Percentiles rank a stretch among this genome's conserved stretches.
Conservation (phyloP, 2,329 filamentous ascomycete genomes). For the Claviceps spartinae region DNA sequence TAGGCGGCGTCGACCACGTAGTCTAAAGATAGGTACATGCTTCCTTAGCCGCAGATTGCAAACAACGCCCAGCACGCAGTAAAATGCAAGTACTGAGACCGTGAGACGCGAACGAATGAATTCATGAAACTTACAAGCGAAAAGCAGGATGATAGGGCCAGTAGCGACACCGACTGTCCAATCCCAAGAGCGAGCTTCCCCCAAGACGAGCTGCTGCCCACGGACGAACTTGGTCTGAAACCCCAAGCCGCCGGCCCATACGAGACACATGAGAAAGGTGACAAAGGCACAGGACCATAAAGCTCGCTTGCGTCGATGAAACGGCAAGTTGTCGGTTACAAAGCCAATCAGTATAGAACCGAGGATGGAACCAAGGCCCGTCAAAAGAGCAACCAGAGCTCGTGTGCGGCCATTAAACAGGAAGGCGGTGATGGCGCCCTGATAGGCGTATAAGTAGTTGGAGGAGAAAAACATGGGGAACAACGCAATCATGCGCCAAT, state of each 20-base stretch:
- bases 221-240: constrained; percentile 43
- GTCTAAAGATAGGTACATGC: constrained; percentile 4
- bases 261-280: constrained; percentile 47
- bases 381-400: constrained; percentile 57
- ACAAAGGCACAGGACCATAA: constrained; percentile 43
- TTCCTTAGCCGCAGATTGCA: background rate
- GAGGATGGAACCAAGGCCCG: constrained; percentile 60
- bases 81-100: too few relatives aligned
- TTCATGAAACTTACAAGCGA: constrained; percentile 9
- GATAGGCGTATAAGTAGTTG: constrained; percentile 77
- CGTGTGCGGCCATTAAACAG: constrained; percentile 63
- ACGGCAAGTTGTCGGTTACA: constrained; percentile 40
- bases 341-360: constrained; percentile 54
- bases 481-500: constrained; percentile 43
- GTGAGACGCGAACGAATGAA: too few relatives aligned
- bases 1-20: constrained; percentile 15
- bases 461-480: constrained; percentile 75
- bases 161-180: constrained; percentile 12
- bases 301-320: constrained; percentile 47
- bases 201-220: constrained; percentile 6
- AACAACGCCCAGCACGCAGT: too few relatives aligned
- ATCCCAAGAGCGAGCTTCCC: constrained; percentile 13
- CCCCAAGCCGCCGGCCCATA: constrained; percentile 60
- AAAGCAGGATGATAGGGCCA: constrained; percentile 14
- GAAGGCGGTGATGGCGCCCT: constrained; percentile 57